Conservation (phyloP, 2,329 filamentous ascomycete species). For the Plectosphaerella plurivora region DNA sequence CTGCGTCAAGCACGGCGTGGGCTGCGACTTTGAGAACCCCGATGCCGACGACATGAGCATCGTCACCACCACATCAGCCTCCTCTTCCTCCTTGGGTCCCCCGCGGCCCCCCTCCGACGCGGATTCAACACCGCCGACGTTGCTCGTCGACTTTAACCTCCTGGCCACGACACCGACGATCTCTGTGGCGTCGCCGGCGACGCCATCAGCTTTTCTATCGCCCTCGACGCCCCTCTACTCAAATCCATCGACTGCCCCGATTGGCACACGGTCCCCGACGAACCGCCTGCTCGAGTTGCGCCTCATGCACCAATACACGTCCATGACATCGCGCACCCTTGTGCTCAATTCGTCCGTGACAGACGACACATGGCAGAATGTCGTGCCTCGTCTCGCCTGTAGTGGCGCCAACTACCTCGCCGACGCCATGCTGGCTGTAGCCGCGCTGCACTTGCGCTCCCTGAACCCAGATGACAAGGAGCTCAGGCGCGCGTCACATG, state of each 20-base stretch:
- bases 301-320: slow-evolving; percentile 62
- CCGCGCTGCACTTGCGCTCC: slow-evolving; percentile 58
- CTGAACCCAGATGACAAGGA: slow-evolving; percentile 52
- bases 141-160: neutral
- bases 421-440: slow-evolving; percentile 60
- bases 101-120: slow-evolving; percentile 9
- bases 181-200: slow-evolving; percentile 6
- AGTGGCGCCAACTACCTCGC: slow-evolving; percentile 51
- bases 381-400: slow-evolving; percentile 59
- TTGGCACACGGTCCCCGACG: slow-evolving; percentile 25
- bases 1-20: slow-evolving; percentile 62
- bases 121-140: neutral
- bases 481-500: slow-evolving; percentile 58
- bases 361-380: slow-evolving; percentile 55
- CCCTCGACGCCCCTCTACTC: slow-evolving; percentile 28
- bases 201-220: slow-evolving; percentile 6
- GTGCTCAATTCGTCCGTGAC: slow-evolving; percentile 46
- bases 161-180: slow-evolving; percentile 13
- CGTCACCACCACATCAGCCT: slow-evolving; percentile 19
- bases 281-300: slow-evolving; percentile 55
- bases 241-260: slow-evolving; percentile 23
- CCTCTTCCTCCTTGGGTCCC: slow-evolving; percentile 14
- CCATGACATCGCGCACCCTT: slow-evolving; percentile 55
- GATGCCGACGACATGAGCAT: slow-evolving; percentile 39
- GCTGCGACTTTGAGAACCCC: slow-evolving; percentile 59